Conservation (phyloP, 192 early-diverging fungal genomes). For the Entomortierella beljakovae region DNA sequence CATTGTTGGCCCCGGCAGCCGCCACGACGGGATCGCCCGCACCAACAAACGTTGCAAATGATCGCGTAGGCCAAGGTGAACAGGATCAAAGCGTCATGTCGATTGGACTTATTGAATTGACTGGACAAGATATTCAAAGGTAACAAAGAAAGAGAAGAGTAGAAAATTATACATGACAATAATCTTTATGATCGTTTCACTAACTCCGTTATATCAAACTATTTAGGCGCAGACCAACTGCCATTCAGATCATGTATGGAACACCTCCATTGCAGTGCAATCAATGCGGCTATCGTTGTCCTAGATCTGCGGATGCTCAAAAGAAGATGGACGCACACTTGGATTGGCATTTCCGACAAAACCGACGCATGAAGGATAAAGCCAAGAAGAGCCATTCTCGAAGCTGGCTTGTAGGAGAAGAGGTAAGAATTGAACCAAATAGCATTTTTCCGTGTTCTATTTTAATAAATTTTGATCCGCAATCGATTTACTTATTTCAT, state of each 20-base stretch:
- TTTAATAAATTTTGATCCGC: not conserved
- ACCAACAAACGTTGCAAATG: slow-evolving; percentile 1
- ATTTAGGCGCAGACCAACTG: slow-evolving; percentile 63
- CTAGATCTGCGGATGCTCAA: slow-evolving; percentile 72
- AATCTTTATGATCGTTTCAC: too few species aligned
- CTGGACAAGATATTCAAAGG: slow-evolving; percentile 62
- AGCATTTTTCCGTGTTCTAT: not conserved
- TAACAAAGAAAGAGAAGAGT: not conserved
- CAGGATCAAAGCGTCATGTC: slow-evolving; percentile 42
- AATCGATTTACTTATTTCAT: not conserved
- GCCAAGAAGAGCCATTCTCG: slow-evolving; percentile 85
- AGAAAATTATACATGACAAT: too few species aligned
- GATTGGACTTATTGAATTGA: slow-evolving; percentile 58
- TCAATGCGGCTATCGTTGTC: slow-evolving; percentile 92
- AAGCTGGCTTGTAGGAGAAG: slow-evolving; percentile 87
- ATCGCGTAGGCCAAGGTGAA: slow-evolving; percentile 22
- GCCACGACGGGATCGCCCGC: not conserved
- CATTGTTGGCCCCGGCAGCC: slow-evolving; percentile 17
- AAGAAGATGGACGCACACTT: slow-evolving; percentile 86
- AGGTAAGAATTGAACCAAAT: slow-evolving; percentile 43
- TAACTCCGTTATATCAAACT: too few species aligned
- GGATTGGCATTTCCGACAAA: slow-evolving; percentile 98
- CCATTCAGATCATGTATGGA: slow-evolving; percentile 77
- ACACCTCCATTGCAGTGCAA: slow-evolving; percentile 85
- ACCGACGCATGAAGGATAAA: slow-evolving; percentile 85